A percentile compares a stretch with the other conserved stretches of the same genome.
These are phyloP conservation scores for Chloromonas sp. DNA, from an alignment of 163 green algal genomes.

Conservation along the genomic window DNA sequence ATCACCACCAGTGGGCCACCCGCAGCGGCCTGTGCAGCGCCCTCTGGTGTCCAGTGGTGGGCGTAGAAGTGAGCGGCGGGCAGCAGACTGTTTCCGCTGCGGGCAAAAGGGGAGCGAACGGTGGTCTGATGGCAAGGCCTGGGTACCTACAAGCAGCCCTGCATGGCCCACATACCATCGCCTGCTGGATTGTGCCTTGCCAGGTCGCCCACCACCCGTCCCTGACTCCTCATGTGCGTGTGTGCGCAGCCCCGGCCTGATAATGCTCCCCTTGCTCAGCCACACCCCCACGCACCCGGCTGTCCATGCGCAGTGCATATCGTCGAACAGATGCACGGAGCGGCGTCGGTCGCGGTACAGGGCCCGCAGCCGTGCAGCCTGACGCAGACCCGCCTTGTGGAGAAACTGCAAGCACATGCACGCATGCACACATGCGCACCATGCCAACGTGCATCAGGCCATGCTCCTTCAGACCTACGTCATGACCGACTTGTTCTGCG, in stretches of 20 bases:
- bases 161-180: too few relatives aligned
- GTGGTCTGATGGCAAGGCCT: too few relatives aligned
- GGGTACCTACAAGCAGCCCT: too few relatives aligned
- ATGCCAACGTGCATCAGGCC: background rate
- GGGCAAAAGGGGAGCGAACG: too few relatives aligned
- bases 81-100: background rate
- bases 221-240: too few relatives aligned
- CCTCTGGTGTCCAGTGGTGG: background rate
- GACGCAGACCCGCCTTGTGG: conserved; percentile 26
- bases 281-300: too few relatives aligned
- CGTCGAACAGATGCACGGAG: conserved; percentile 54
- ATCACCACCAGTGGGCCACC: conserved; percentile 29
- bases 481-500: too few relatives aligned
- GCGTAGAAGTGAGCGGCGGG: background rate
- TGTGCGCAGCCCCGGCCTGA: too few relatives aligned
- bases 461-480: too few relatives aligned
- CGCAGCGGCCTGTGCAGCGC: conserved; percentile 20
- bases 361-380: conserved; percentile 30
- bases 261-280: too few relatives aligned
- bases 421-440: background rate
- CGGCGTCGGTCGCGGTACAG: conserved; percentile 54
- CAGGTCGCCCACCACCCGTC: too few relatives aligned
- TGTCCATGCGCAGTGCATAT: conserved; percentile 46
- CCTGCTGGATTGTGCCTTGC: too few relatives aligned
- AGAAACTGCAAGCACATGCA: conserved; percentile 6